Evolutionary conservation across 257 asterid genomes (phyloP).

Genomic region (Solanum appendiculatum): DNA sequence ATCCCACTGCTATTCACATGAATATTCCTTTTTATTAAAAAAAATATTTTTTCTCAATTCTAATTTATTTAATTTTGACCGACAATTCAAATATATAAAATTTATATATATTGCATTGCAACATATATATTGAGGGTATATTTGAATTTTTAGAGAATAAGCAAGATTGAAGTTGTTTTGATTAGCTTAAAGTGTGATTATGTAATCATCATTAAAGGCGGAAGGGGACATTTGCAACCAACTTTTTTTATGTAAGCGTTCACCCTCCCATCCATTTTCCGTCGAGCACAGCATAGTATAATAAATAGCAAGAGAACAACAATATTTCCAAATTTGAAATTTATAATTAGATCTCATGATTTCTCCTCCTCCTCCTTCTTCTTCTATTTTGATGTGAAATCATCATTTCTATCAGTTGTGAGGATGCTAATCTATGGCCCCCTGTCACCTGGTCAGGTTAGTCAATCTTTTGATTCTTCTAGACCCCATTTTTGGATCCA

Average conservation of each 20-base stretch:
- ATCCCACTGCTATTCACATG: no score
- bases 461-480: background rate
- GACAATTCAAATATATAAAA: no score
- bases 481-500: background rate
- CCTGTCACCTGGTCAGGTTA: conserved; percentile 74
- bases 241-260: background rate
- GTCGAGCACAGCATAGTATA: background rate
- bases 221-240: background rate
- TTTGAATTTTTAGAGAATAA: no score
- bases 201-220: no score
- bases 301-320: background rate
- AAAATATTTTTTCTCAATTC: no score
- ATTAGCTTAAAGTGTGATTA: no score
- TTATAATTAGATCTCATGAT: background rate
- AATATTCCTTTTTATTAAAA: no score
- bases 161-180: no score
- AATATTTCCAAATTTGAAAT: no score
- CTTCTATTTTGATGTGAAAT: background rate
- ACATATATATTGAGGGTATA: no score
- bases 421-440: conserved; percentile 79
- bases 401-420: background rate
- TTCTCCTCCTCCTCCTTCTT: background rate
- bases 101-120: no score
- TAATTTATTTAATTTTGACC: no score
- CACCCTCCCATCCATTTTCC: background rate